Conservation (phyloP, 305 asterid genomes). For the Ajuga reptans region DNA sequence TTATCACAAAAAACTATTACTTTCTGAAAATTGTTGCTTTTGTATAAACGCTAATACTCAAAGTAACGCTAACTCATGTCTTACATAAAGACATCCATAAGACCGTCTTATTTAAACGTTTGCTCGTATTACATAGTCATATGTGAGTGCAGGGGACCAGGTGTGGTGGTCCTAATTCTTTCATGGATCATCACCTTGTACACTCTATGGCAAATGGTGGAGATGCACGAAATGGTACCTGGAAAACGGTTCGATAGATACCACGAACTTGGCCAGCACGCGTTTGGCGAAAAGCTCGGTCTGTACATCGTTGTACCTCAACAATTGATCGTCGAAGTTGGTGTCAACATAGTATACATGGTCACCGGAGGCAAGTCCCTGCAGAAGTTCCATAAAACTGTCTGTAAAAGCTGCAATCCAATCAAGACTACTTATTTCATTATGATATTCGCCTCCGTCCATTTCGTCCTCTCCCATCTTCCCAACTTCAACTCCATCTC, state of each 20-base stretch:
- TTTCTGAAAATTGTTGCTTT: no score
- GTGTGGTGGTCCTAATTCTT: slow-evolving; percentile 26
- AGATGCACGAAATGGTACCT: slow-evolving; percentile 50
- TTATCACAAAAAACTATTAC: no score
- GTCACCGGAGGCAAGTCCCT: slow-evolving; percentile 49
- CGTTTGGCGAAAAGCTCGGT: slow-evolving; percentile 46
- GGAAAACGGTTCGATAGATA: slow-evolving; percentile 49
- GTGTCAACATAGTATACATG: slow-evolving; percentile 46
- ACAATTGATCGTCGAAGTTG: slow-evolving; percentile 47
- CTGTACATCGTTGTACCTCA: slow-evolving; percentile 45
- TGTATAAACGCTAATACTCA: no score
- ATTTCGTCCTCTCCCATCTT: slow-evolving; percentile 46
- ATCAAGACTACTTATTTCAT: slow-evolving; percentile 34
- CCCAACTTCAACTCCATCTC: slow-evolving; percentile 46
- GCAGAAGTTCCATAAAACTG: slow-evolving; percentile 33
- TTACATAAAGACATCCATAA: no score
- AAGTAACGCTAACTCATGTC: no score
- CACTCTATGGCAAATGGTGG: slow-evolving; percentile 55
- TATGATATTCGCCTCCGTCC: slow-evolving; percentile 44
- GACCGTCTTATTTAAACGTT: no score
- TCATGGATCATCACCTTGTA: slow-evolving; percentile 45
- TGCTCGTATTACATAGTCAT: background rate
- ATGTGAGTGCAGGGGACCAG: slow-evolving; percentile 38
- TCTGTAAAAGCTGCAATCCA: slow-evolving; percentile 19
- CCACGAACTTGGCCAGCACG: slow-evolving; percentile 47